Conservation (phyloP, 495 filamentous ascomycete genomes). For the Neurospora discreta region DNA sequence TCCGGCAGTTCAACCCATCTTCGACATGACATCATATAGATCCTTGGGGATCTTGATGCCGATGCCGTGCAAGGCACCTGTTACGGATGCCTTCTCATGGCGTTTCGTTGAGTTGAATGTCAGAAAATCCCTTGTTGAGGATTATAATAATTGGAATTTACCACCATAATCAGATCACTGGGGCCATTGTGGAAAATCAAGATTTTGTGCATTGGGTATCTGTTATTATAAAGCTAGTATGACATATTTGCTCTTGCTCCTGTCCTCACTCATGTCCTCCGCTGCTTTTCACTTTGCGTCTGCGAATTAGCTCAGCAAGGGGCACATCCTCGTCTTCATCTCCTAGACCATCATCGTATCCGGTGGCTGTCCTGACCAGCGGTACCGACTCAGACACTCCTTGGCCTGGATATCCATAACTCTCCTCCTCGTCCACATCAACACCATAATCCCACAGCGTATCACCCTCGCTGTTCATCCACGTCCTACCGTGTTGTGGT, state of each 20-base stretch:
- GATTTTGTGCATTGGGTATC: background rate
- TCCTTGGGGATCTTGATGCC: no score
- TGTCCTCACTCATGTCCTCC: conserved; percentile 13
- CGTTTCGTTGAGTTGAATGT: no score
- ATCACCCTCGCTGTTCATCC: conserved; percentile 82
- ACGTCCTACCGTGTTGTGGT: conserved; percentile 30
- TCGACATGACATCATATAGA: background rate
- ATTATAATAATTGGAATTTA: fast-evolving
- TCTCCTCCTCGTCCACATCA: conserved; percentile 70
- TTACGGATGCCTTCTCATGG: no score
- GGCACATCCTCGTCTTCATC: conserved; percentile 64
- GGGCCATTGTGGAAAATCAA: background rate
- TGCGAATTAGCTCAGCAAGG: conserved; percentile 51
- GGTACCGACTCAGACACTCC: background rate
- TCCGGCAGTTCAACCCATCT: background rate
- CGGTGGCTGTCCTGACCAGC: background rate
- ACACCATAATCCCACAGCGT: conserved; percentile 81
- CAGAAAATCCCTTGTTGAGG: no score
- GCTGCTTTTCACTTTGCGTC: conserved; percentile 28
- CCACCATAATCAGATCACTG: background rate
- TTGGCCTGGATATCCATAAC: conserved; percentile 32
- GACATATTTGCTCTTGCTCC: background rate
- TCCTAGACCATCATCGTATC: background rate
- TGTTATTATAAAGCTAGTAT: background rate
- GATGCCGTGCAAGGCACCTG: no score